phyloP scores from a whole-genome alignment of 495 filamentous ascomycete species.

The Daldinia bambusicola region DNA sequence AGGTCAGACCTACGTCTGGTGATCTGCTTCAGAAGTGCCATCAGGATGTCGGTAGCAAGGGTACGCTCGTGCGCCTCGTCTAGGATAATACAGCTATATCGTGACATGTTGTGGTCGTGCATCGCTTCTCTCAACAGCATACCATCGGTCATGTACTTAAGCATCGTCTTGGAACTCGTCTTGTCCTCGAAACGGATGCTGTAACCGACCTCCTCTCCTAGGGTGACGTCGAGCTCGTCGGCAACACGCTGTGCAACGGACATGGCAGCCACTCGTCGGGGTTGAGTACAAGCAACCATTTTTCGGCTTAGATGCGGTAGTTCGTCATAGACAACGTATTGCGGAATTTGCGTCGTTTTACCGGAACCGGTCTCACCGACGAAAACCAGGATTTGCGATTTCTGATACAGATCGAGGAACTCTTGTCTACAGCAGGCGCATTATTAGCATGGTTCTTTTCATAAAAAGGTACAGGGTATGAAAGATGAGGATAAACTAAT shows the following conservation, averaged over 20 bases:
- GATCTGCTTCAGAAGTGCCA: constrained; percentile 93
- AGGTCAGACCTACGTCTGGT: constrained; percentile 80
- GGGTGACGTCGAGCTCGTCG: constrained; percentile 90
- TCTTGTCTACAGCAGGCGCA: constrained; percentile 71
- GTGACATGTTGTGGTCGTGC: constrained; percentile 89
- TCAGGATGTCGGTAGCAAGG: constrained; percentile 92
- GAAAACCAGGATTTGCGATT: constrained; percentile 94
- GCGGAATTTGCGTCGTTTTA: constrained; percentile 98
- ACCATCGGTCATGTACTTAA: constrained; percentile 99
- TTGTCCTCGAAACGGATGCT: constrained; percentile 99
- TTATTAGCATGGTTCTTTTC: background rate
- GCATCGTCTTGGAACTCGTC: constrained; percentile 86
- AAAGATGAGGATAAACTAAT: background rate
- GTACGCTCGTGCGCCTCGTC: constrained; percentile 98
- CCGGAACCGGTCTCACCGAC: constrained; percentile 99
- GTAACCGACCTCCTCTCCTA: constrained; percentile 98
- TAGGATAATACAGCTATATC: constrained; percentile 98
- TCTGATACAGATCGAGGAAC: constrained; percentile 91
- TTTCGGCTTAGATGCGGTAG: constrained; percentile 84
- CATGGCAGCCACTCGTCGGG: constrained; percentile 98
- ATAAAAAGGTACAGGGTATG: background rate
- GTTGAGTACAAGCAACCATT: constrained; percentile 97
- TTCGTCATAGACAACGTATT: constrained; percentile 98
- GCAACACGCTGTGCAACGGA: constrained; percentile 98
- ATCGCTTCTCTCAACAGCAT: constrained; percentile 98